Conservation (phyloP, 495 filamentous ascomycete genomes). For the Xylaria scruposa region DNA sequence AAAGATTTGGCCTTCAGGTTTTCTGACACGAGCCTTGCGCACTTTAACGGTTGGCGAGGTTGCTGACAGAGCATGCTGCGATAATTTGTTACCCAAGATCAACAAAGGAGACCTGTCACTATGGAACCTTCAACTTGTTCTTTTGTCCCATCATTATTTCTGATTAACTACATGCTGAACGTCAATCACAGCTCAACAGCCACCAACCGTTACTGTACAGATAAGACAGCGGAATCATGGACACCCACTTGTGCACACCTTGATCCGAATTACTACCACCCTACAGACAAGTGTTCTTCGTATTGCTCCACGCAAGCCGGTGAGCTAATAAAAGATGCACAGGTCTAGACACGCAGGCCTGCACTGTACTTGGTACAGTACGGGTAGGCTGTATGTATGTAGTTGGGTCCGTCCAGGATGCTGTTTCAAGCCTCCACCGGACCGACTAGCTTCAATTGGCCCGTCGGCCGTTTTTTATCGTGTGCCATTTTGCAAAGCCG, state of each 20-base stretch:
- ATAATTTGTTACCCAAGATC: background rate
- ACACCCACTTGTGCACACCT: background rate
- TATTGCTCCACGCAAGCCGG: constrained; percentile 10
- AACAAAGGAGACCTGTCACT: background rate
- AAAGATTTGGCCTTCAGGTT: background rate
- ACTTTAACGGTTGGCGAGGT: background rate
- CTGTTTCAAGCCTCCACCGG: constrained; percentile 8
- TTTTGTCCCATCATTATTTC: background rate
- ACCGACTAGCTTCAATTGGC: background rate
- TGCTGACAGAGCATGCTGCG: background rate
- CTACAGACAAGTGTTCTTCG: constrained; percentile 1
- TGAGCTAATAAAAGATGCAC: constrained; percentile 4
- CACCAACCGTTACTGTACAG: background rate
- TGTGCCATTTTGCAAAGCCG: background rate
- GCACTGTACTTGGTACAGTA: background rate
- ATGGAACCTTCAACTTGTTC: background rate
- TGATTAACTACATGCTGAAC: background rate
- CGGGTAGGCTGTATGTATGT: background rate
- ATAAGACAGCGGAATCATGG: background rate
- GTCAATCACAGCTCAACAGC: too few species aligned
- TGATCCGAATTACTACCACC: background rate
- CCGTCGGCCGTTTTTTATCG: constrained; percentile 14
- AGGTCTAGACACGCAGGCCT: constrained; percentile 1
- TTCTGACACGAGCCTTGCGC: background rate
- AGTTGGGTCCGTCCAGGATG: constrained; percentile 2